These are phyloP conservation scores for Cardamine occulta DNA, from an alignment of 345 rosid genomes.

Conservation along the genomic window DNA sequence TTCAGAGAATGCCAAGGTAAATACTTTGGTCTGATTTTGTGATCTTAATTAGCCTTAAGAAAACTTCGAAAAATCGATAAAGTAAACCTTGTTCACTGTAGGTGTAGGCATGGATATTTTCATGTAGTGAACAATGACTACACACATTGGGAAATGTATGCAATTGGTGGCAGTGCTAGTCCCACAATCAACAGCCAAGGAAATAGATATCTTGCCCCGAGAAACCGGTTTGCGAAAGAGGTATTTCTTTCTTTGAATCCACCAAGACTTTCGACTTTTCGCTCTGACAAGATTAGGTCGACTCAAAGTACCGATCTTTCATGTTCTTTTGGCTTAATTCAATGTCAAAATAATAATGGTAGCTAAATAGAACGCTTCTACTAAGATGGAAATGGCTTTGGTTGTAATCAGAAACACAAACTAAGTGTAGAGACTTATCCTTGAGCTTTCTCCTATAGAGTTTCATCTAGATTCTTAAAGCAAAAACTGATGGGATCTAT, in stretches of 20 bases:
- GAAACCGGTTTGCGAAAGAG: constrained; percentile 72
- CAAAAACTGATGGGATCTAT: neutral
- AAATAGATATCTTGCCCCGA: constrained; percentile 88
- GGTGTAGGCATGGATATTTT: constrained; percentile 98
- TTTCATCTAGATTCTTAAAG: neutral
- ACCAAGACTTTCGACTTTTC: neutral
- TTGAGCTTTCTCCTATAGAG: neutral
- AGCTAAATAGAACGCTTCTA: neutral
- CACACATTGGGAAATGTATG: constrained; percentile 99
- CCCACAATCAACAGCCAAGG: constrained; percentile 99
- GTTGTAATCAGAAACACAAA: neutral
- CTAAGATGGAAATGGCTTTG: neutral
- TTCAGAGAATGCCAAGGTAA: constrained; percentile 99
- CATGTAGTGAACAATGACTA: constrained; percentile 99
- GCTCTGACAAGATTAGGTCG: neutral
- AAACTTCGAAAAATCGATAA: neutral
- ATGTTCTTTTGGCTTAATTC: neutral
- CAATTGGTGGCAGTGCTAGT: constrained; percentile 96
- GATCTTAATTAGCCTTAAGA: neutral
- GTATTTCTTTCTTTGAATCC: constrained; percentile 34
- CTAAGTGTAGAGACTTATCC: neutral
- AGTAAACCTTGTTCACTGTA: constrained; percentile 36
- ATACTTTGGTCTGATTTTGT: neutral
- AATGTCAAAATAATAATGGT: constrained; percentile 5
- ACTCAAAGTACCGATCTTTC: neutral